Evolutionary conservation across 306 rosid species (phyloP), one percentile per base, ranked within the genome.

Genomic region (Prinsepia uniflora): DNA sequence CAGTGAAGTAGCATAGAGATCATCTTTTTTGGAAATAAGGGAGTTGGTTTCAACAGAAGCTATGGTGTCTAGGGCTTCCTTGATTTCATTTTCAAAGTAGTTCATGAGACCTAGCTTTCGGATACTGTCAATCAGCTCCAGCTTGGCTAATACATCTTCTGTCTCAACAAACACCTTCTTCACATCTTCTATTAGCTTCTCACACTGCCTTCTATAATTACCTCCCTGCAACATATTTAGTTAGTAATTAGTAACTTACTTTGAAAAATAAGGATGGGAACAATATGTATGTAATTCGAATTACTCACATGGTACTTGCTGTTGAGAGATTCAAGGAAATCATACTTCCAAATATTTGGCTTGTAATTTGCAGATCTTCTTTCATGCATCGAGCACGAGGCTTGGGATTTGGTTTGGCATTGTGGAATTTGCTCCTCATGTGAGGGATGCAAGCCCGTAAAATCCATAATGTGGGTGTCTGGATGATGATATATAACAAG

Each of bases 351-450:
- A 34, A 87, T 84, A 65, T 72, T 80, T 45, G 89, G 87, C 63
- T 79, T 83, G 56, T 89, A 87, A 72, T 89, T 83, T 47, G 87
- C 86, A 20, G 89, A 76, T 60, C 83, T 76, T 73, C 83, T 68
- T 68, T 82, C 50, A 18, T 57, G 6, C 2, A 18, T 48, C n/a
- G 11, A 67, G 34, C 67, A 20, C 19, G 5, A 47, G 54, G 63
- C 56, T 54, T 55, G 45, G 13, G 62, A 40, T 13, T 64, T 34
- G 2, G 52, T 5, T 47, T 53, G 34, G 63, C 13, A 22, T 48
- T 67, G 58, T 7, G 17, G 30, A 9, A 34, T 10, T 11, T 48
- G 46, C 34, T 52, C 12, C 44, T 65, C 42, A 40, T 4, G 15
- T 15, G 19, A 52, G 44, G 9, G 55, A 14, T 43, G 56, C 40